These are phyloP conservation scores for Phytophthora agathidicida DNA, from an alignment of 352 stramenopile species.

Conservation along the genomic window DNA sequence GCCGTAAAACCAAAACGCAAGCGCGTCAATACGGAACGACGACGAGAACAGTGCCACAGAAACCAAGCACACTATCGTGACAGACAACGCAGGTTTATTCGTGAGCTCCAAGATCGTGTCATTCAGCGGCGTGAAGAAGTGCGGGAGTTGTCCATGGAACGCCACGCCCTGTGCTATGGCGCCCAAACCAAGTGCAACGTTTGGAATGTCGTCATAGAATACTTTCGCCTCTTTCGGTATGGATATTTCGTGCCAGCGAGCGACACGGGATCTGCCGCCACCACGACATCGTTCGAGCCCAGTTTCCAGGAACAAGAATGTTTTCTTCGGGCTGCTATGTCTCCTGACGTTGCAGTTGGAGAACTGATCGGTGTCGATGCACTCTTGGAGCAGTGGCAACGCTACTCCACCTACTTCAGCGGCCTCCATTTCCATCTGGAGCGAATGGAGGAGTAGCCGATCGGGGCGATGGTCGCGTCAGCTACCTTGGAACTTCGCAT, in stretches of 20 bases:
- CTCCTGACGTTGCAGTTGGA: slow-evolving; percentile 18
- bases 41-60: slow-evolving; percentile 39
- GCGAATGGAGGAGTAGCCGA: slow-evolving; percentile 22
- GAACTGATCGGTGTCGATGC: slow-evolving; percentile 13
- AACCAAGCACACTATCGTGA: slow-evolving; percentile 53
- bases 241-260: background rate
- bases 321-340: slow-evolving; percentile 30
- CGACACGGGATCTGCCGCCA: background rate
- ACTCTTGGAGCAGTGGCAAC: slow-evolving; percentile 31
- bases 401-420: slow-evolving; percentile 24
- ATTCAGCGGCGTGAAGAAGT: slow-evolving; percentile 23
- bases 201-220: slow-evolving; percentile 20
- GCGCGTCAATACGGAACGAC: slow-evolving; percentile 28
- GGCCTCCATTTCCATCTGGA: slow-evolving; percentile 33
- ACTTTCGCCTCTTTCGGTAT: slow-evolving; percentile 29
- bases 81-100: slow-evolving; percentile 20
- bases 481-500: slow-evolving; percentile 12
- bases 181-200: slow-evolving; percentile 6
- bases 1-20: slow-evolving; percentile 24
- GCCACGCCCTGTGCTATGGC: slow-evolving; percentile 1
- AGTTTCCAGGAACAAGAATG: slow-evolving; percentile 10
- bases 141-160: slow-evolving; percentile 1
- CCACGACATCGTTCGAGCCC: background rate
- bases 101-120: slow-evolving; percentile 17
- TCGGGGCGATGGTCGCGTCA: background rate